Evolutionary conservation across 257 asterid species (phyloP).

Genomic region (Solanum boliviense): DNA sequence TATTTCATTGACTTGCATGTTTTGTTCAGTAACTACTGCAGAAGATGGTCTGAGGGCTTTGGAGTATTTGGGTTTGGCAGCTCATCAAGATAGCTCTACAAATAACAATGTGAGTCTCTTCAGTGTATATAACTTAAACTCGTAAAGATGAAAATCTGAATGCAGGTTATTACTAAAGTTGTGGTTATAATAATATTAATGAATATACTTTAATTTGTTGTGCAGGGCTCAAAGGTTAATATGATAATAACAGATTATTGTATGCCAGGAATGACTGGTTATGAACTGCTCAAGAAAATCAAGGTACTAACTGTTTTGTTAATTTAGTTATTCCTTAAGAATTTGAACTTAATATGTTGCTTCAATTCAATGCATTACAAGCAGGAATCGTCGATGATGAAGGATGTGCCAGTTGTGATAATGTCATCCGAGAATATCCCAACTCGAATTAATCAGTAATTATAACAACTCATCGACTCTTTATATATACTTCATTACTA

Average conservation of each 20-base stretch:
- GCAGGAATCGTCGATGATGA: conserved; percentile 44
- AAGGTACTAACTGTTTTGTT: conserved; percentile 20
- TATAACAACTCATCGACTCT: background rate
- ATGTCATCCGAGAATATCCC: conserved; percentile 61
- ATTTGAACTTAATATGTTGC: background rate
- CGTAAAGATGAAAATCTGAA: background rate
- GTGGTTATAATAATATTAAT: background rate
- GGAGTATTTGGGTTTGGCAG: conserved; percentile 37
- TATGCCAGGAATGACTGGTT: conserved; percentile 69
- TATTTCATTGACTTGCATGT: background rate
- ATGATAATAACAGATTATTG: conserved; percentile 59
- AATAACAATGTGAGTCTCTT: conserved; percentile 13
- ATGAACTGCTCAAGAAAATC: conserved; percentile 51
- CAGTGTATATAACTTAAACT: background rate
- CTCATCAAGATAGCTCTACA: background rate
- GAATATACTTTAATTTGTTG: background rate
- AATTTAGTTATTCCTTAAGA: background rate
- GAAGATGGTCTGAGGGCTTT: conserved; percentile 48
- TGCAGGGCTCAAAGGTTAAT: conserved; percentile 37
- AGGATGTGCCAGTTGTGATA: conserved; percentile 52
- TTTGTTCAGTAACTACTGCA: conserved; percentile 45
- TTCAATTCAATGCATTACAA: background rate
- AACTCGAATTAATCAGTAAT: conserved; percentile 44
- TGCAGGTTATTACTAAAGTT: background rate
- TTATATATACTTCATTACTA: background rate